Evolutionary conservation across 371 early-diverging fungal species (phyloP).

Genomic region (Rhizomucor pusillus): DNA sequence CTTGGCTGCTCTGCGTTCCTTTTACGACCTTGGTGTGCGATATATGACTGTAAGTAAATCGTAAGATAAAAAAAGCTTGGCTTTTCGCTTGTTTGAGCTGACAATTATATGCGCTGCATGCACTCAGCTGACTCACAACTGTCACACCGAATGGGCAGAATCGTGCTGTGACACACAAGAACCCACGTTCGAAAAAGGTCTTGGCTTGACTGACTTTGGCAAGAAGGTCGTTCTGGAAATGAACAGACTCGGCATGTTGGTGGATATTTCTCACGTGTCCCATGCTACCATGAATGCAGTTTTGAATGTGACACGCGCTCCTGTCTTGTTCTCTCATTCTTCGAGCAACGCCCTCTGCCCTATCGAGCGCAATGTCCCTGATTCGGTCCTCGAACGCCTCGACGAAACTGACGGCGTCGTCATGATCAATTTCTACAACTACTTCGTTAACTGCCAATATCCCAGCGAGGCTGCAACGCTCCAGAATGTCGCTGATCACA

Average conservation of each 20-base stretch:
- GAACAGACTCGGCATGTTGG: conserved; percentile 73
- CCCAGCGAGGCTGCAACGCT: conserved; percentile 40
- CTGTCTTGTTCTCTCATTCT: conserved; percentile 65
- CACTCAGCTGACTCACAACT: conserved; percentile 57
- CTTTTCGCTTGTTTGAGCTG: neutral
- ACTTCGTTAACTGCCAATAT: conserved; percentile 46
- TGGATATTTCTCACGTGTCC: conserved; percentile 67
- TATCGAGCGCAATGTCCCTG: conserved; percentile 67
- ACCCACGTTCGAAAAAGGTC: conserved; percentile 44
- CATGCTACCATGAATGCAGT: conserved; percentile 63
- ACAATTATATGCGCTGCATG: neutral
- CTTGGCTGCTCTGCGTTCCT: conserved; percentile 50
- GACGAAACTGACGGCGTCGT: conserved; percentile 63
- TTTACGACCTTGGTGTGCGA: conserved; percentile 59
- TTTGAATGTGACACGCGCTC: conserved; percentile 51
- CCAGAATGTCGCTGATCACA: conserved; percentile 58
- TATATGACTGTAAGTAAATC: conserved; percentile 59
- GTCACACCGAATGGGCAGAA: conserved; percentile 70
- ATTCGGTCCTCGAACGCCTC: conserved; percentile 49
- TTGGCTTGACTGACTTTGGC: conserved; percentile 61
- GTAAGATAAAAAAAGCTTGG: neutral
- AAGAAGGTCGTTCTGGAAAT: conserved; percentile 55
- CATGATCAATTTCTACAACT: conserved; percentile 60
- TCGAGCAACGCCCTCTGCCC: conserved; percentile 53
- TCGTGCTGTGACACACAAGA: conserved; percentile 47